A percentile compares a stretch with the other conserved stretches of the same genome.
Evolutionary conservation across 2,329 filamentous ascomycete genomes (phyloP).

Genomic region (Penicillium concentricum): DNA sequence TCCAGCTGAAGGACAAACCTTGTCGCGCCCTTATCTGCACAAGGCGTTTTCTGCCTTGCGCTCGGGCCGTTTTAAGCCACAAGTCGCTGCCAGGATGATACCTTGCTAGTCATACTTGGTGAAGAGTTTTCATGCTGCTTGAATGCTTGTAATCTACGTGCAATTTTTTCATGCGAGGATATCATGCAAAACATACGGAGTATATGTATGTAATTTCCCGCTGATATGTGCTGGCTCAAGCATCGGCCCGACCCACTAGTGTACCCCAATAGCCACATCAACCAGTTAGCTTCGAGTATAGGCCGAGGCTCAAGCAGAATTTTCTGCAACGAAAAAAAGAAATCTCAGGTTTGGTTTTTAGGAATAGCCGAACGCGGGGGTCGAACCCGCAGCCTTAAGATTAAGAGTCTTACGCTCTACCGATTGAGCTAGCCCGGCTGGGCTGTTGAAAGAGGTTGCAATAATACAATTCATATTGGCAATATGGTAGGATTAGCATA

Average conservation of each 20-base stretch:
- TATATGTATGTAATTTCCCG: background rate
- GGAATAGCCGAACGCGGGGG: slow-evolving; percentile 42
- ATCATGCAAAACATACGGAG: background rate
- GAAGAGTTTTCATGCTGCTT: background rate
- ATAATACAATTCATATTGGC: slow-evolving; percentile 20
- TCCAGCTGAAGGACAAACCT: slow-evolving; percentile 14
- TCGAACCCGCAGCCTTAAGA: slow-evolving; percentile 45
- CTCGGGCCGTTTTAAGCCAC: slow-evolving; percentile 16
- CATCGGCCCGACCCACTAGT: slow-evolving; percentile 13
- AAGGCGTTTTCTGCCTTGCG: slow-evolving; percentile 23
- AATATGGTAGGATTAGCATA: slow-evolving; percentile 25
- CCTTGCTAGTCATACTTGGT: background rate
- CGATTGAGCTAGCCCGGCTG: slow-evolving; percentile 53
- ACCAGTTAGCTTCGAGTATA: slow-evolving; percentile 13
- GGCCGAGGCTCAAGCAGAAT: slow-evolving; percentile 2
- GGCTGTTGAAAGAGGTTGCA: slow-evolving; percentile 32
- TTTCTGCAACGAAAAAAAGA: slow-evolving; percentile 12
- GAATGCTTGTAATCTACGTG: background rate
- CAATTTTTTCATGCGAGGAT: background rate
- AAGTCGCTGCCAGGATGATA: background rate
- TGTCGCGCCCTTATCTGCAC: background rate
- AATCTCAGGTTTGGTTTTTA: slow-evolving; percentile 20
- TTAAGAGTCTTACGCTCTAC: slow-evolving; percentile 52
- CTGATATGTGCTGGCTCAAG: background rate
- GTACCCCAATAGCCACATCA: background rate